A percentile compares a stretch with the other conserved stretches of the same genome.
These are phyloP conservation scores for Bonia amplexicaulis DNA, from an alignment of 176 grass and related monocot species.

Conservation along the genomic window DNA sequence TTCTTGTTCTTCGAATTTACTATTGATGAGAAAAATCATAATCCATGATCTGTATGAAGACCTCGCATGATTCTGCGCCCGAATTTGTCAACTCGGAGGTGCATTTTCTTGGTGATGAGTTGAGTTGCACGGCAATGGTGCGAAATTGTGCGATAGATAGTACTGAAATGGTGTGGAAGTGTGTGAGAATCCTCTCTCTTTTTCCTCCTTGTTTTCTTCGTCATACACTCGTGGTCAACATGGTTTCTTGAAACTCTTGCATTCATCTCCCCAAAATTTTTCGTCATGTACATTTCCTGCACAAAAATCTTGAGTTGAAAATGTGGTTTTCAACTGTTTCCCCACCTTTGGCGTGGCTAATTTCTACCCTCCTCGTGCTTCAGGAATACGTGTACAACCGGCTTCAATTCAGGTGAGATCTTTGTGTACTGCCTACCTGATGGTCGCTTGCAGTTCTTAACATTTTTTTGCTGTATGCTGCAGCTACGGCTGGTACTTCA, in stretches of 20 bases:
- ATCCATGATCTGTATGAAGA: neutral
- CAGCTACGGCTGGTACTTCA: slow-evolving; percentile 98
- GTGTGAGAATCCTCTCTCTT: no score
- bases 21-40: neutral
- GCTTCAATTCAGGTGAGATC: slow-evolving; percentile 71
- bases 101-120: neutral
- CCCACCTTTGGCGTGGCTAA: neutral
- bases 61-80: neutral
- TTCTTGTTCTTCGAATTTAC: neutral
- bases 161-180: neutral
- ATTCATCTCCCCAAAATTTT: neutral
- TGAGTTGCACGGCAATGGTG: neutral
- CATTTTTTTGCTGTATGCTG: neutral
- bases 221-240: neutral
- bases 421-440: neutral
- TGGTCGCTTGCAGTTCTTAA: neutral
- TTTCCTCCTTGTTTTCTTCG: neutral
- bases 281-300: neutral
- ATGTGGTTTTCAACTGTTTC: neutral
- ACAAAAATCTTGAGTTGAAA: neutral
- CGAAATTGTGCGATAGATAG: neutral
- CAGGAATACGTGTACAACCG: slow-evolving; percentile 97
- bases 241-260: neutral
- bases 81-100: neutral
- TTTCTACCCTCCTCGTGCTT: neutral